Conservation (phyloP, 2,329 filamentous ascomycete species). For the Cephalotrichum gorgonifer region DNA sequence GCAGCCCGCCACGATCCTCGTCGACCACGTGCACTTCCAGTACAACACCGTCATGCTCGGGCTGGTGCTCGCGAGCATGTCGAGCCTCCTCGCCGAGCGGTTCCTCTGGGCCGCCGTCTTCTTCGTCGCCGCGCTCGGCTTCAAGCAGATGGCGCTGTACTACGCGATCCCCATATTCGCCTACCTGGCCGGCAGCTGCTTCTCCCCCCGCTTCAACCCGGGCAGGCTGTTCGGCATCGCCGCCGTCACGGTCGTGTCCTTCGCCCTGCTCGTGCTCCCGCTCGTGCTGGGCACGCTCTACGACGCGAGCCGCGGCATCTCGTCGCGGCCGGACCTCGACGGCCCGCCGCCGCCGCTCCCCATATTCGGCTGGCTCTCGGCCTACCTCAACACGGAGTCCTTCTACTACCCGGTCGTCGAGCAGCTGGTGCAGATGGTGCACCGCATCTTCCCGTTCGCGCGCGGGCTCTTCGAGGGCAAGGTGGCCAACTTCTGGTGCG, state of each 20-base stretch:
- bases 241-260: conserved; percentile 60
- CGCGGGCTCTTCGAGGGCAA: conserved; percentile 98
- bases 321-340: conserved; percentile 43
- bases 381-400: conserved; percentile 51
- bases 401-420: conserved; percentile 66
- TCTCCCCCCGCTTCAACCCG: conserved; percentile 62
- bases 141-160: conserved; percentile 99
- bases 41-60: conserved; percentile 99
- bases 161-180: conserved; percentile 90
- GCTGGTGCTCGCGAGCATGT: conserved; percentile 74
- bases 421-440: conserved; percentile 72
- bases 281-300: conserved; percentile 62
- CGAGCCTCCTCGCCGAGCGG: conserved; percentile 75
- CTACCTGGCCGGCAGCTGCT: conserved; percentile 76
- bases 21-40: conserved; percentile 94
- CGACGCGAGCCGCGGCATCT: conserved; percentile 54
- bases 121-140: conserved; percentile 87
- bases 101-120: conserved; percentile 85
- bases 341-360: conserved; percentile 53
- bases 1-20: conserved; percentile 81
- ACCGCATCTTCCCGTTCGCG: conserved; percentile 92
- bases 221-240: conserved; percentile 65
- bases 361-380: conserved; percentile 45
- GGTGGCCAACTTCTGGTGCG: conserved; percentile 97
- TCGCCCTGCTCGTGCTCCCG: conserved; percentile 65